Evolutionary conservation across 768 basidiomycete genomes (phyloP).

Genomic region (Macrolepiota fuliginosa): DNA sequence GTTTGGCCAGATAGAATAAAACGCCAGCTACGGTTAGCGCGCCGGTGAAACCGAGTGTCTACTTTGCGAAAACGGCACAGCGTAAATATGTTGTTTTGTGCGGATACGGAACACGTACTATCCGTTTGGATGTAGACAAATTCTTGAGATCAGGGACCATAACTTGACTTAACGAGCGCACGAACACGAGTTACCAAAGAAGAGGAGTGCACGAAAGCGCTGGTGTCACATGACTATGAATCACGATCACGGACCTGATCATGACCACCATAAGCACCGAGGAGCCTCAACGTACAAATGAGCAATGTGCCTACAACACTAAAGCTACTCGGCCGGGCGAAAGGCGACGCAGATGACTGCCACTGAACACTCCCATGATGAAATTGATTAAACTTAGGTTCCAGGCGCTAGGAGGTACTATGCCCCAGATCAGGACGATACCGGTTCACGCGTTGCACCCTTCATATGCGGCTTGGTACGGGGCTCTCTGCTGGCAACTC

Average conservation of each 20-base stretch:
- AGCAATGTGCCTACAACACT: not conserved
- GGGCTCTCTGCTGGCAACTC: not conserved
- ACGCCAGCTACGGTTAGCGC: conserved; percentile 28
- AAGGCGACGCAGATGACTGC: not conserved
- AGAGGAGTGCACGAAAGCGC: not conserved
- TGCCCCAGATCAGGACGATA: not conserved
- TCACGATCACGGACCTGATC: no score
- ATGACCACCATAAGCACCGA: no score
- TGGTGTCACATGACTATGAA: no score
- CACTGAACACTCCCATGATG: not conserved
- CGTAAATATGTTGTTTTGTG: not conserved
- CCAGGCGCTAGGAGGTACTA: not conserved
- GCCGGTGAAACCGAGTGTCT: conserved; percentile 30
- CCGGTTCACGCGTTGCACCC: not conserved
- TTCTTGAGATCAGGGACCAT: not conserved
- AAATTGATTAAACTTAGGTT: not conserved
- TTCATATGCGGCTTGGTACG: not conserved
- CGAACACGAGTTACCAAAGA: not conserved
- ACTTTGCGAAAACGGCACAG: not conserved
- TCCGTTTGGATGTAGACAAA: conserved; percentile 15
- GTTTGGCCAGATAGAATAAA: conserved; percentile 32
- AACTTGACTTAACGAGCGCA: not conserved
- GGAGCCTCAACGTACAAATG: no score
- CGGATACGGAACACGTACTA: conserved; percentile 12
- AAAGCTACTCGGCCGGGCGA: not conserved